Evolutionary conservation across 2,329 filamentous ascomycete species (phyloP).

Genomic region (Colletotrichum siamense): DNA sequence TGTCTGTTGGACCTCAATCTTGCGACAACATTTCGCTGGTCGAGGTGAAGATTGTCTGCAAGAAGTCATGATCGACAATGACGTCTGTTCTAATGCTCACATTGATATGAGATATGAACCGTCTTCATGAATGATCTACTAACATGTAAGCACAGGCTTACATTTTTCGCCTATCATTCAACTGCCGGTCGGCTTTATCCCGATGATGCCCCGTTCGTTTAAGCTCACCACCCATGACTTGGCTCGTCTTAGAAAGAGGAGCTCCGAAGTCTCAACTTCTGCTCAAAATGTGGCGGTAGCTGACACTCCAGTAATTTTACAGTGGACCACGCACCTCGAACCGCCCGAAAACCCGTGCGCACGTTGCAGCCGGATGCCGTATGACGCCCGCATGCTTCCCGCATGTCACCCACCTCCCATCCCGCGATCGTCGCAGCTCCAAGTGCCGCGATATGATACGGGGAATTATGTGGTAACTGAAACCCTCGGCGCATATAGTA

Average conservation of each 20-base stretch:
- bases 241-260: background rate
- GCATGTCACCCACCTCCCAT: background rate
- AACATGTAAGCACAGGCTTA: background rate
- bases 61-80: background rate
- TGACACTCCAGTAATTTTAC: background rate
- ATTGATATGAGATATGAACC: background rate
- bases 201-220: background rate
- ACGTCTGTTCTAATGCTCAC: background rate
- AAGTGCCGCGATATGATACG: background rate
- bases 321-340: background rate
- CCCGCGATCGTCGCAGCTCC: background rate
- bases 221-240: background rate
- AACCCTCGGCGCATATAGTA: background rate
- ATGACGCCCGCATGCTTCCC: background rate
- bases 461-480: background rate
- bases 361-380: background rate
- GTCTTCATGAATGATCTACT: background rate
- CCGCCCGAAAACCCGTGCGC: background rate
- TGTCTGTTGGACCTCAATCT: background rate
- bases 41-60: background rate
- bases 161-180: background rate
- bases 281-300: background rate
- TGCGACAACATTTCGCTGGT: background rate
- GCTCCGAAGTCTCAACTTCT: background rate
- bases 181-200: background rate